A percentile compares a stretch with the other conserved stretches of the same genome.
Evolutionary conservation across 2,329 filamentous ascomycete genomes (phyloP).

Genomic region (Microascus cirrosus): DNA sequence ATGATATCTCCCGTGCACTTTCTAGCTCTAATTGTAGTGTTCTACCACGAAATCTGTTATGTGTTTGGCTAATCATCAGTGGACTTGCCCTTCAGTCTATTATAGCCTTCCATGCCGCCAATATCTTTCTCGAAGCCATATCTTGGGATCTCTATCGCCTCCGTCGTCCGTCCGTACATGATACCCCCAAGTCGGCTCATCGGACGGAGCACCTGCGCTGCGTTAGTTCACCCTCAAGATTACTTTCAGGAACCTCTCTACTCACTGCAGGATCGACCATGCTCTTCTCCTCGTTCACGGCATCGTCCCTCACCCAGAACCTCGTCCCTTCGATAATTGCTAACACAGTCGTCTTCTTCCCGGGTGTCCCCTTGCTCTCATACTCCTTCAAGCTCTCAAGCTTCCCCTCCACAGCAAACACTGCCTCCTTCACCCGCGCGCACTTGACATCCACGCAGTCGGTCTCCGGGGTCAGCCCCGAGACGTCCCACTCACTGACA

Average conservation of each 20-base stretch:
- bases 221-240: not conserved
- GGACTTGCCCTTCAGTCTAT: slow-evolving; percentile 29
- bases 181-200: slow-evolving; percentile 77
- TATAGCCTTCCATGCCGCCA: slow-evolving; percentile 39
- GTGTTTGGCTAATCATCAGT: not conserved
- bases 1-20: not conserved
- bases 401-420: slow-evolving; percentile 75
- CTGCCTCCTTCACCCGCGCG: slow-evolving; percentile 67
- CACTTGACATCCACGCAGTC: slow-evolving; percentile 55
- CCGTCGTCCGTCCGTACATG: slow-evolving; percentile 61
- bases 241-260: not conserved
- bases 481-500: slow-evolving; percentile 67
- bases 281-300: slow-evolving; percentile 65
- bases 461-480: slow-evolving; percentile 60
- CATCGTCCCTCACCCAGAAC: slow-evolving; percentile 87
- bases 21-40: not conserved
- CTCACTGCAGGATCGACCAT: slow-evolving; percentile 60
- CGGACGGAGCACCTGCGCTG: slow-evolving; percentile 53
- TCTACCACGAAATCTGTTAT: not conserved
- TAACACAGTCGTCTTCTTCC: slow-evolving; percentile 64
- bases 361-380: slow-evolving; percentile 57
- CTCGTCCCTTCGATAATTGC: slow-evolving; percentile 71
- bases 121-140: slow-evolving; percentile 44
- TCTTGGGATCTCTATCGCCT: slow-evolving; percentile 61
- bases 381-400: slow-evolving; percentile 67